Conservation (phyloP, 2,329 filamentous ascomycete species). For the Cytospora piceae region DNA sequence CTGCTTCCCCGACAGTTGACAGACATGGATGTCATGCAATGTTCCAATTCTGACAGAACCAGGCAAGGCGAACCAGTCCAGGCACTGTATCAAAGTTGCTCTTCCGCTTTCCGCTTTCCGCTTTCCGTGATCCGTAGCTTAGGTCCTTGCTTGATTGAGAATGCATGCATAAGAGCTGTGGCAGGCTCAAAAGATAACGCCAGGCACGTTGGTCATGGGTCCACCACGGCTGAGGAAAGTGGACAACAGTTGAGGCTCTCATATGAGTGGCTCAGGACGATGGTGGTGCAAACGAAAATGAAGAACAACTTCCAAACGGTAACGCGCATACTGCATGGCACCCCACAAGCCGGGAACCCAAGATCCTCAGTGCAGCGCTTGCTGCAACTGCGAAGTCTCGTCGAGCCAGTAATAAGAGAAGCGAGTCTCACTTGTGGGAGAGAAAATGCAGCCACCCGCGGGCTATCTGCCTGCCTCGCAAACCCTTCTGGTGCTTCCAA, state of each 20-base stretch:
- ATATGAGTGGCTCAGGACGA: neutral
- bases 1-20: slow-evolving; percentile 9
- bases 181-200: neutral
- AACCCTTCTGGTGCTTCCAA: neutral
- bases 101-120: neutral
- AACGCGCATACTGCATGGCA: slow-evolving; percentile 14
- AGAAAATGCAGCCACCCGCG: slow-evolving; percentile 24
- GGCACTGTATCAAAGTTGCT: neutral
- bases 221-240: neutral
- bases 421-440: slow-evolving; percentile 13
- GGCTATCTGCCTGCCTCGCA: slow-evolving; percentile 7
- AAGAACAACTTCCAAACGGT: slow-evolving; percentile 21
- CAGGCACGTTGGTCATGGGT: neutral
- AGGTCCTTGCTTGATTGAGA: too few species aligned
- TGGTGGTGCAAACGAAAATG: slow-evolving; percentile 28
- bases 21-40: slow-evolving; percentile 3
- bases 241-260: neutral
- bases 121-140: neutral
- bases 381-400: neutral
- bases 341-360: slow-evolving; percentile 15
- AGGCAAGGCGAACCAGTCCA: neutral
- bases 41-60: slow-evolving; percentile 8
- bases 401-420: neutral
- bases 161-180: neutral
- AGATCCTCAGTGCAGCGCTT: neutral